Base-by-base conservation (phyloP, 2,329 filamentous ascomycete species). In the Fusarium annulatum region DNA sequence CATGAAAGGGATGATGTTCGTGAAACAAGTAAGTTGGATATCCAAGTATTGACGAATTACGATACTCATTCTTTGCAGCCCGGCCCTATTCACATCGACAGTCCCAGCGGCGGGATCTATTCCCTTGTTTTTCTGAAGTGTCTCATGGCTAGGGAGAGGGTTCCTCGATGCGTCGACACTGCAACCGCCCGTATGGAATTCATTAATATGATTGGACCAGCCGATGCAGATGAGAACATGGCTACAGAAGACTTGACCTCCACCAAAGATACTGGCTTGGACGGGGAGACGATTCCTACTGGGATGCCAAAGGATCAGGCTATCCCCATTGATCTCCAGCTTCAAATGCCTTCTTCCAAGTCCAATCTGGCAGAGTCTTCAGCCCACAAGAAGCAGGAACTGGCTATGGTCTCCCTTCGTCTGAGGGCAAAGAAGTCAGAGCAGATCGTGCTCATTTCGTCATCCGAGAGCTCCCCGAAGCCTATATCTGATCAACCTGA, bases 191-290 rank as follows among this genome's bases (percentile, higher is more conserved):
- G 28, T 23, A 33, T 23, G 15, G 28, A 51, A 9, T 51, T 51
- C 21, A 23, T 33, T 16, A 33, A 33, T 21, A 51, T 51, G 28
- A 33, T 34, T 3, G 15, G 11, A 18, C 5, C 5, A 10, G 48
- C 21, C 7, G 3, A 34, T 14, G 2, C 28, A 33, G 21, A 34
- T 7, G 48, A 23, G 16, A 33, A 10, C 21, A 16, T 30, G 28
- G 28, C 28, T 3, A 30, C 8, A 10, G 0, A 33, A 23, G 21
- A 8, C 21, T 23, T 23, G 21, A 51, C 21, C 21, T 12, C 11
- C 5, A 2, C 21, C 28, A 5, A 5, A 51, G 21, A 9, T 15
- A 10, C 3, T 3, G 21, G 3, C 15, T 23, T 14, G 2, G 0
- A 9, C 3, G 15, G 5, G 7, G 21, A 9, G 1, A 9, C 21